These are phyloP conservation scores for Rhizophora apiculata DNA, from an alignment of 345 rosid species.

Conservation along the genomic window DNA sequence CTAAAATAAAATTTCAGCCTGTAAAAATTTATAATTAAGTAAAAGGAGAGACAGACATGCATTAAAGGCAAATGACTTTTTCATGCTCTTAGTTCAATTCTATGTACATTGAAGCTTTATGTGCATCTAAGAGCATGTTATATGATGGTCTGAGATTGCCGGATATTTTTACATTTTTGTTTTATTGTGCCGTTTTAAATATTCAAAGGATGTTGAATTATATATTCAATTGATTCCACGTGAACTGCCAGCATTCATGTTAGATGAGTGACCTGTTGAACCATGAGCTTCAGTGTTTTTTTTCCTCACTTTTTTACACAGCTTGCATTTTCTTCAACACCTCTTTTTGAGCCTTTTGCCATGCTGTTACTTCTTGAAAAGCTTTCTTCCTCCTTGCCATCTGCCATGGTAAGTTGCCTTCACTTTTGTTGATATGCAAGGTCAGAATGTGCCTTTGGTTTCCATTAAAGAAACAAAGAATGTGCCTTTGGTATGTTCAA, in stretches of 20 bases:
- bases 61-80: not conserved
- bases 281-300: not conserved
- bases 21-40: not conserved
- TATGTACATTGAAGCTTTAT: not conserved
- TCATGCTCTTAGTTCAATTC: not conserved
- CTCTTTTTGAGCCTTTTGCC: slow-evolving; percentile 79
- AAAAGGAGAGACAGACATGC: not conserved
- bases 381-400: slow-evolving; percentile 77
- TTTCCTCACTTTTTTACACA: slow-evolving; percentile 17
- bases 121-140: not conserved
- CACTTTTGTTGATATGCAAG: slow-evolving; percentile 5
- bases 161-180: no score
- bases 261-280: not conserved
- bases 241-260: not conserved
- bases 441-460: no score
- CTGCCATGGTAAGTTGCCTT: slow-evolving; percentile 65
- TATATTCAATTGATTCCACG: not conserved
- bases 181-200: not conserved
- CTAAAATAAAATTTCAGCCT: not conserved
- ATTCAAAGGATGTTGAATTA: not conserved
- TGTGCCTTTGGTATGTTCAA: no score
- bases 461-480: no score
- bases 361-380: slow-evolving; percentile 87
- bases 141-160: not conserved
- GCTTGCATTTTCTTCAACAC: slow-evolving; percentile 80